phyloP scores from a whole-genome alignment of 164 flowering plant genomes.

The Kingdonia uniflora region DNA sequence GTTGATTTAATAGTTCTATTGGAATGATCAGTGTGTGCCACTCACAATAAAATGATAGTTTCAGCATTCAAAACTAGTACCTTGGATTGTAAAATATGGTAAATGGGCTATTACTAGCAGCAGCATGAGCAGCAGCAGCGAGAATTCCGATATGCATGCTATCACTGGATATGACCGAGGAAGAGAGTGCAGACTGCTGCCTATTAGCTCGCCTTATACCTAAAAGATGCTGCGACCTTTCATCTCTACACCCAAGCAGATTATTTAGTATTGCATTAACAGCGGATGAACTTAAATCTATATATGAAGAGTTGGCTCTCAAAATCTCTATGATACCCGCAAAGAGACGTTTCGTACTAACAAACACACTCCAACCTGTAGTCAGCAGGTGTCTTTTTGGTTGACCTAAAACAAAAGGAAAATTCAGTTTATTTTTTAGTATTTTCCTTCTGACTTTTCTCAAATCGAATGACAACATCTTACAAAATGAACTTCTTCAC shows the following conservation, averaged over 20 bases:
- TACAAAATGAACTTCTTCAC: no score
- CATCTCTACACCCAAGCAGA: conserved; percentile 47
- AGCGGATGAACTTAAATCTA: no score
- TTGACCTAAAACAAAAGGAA: conserved; percentile 47
- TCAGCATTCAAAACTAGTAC: conserved; percentile 19
- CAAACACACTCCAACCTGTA: conserved; percentile 98
- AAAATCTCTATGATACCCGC: conserved; percentile 41
- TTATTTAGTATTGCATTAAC: no score
- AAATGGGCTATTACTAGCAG: conserved; percentile 88
- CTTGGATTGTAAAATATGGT: conserved; percentile 93
- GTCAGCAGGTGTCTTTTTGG: conserved; percentile 93
- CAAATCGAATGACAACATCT: no score
- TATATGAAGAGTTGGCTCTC: neutral
- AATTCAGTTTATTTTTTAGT: conserved; percentile 1
- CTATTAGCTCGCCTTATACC: conserved; percentile 80
- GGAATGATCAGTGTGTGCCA: no score
- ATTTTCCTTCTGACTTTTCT: neutral
- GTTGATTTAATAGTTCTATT: no score
- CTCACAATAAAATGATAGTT: no score
- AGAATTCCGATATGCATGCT: conserved; percentile 99
- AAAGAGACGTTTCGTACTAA: conserved; percentile 79
- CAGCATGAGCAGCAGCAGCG: conserved; percentile 98
- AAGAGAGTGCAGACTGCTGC: conserved; percentile 79
- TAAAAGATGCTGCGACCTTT: conserved; percentile 73
- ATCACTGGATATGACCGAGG: conserved; percentile 93